Conservation (phyloP, 768 basidiomycete species). For the Auricularia cornea region DNA sequence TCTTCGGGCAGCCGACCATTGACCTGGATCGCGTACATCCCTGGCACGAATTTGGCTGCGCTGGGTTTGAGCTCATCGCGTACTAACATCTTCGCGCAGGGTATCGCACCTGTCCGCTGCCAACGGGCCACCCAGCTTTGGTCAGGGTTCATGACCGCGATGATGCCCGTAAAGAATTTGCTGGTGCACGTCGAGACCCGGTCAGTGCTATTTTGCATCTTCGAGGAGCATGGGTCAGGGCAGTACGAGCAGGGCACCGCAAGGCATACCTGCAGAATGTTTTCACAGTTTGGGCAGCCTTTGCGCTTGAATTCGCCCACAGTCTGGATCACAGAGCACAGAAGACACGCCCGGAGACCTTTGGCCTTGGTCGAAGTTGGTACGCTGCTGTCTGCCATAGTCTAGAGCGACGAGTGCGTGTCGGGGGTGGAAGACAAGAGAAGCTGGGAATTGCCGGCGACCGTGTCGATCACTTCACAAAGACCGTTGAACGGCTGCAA, state of each 20-base stretch:
- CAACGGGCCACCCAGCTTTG: slow-evolving; percentile 93
- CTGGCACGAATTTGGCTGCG: slow-evolving; percentile 80
- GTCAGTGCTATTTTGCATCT: slow-evolving; percentile 88
- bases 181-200: slow-evolving; percentile 83
- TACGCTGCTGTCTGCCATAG: slow-evolving; percentile 21
- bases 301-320: slow-evolving; percentile 69
- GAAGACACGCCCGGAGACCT: slow-evolving; percentile 79
- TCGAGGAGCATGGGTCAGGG: neutral
- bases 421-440: no score
- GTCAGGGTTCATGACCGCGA: slow-evolving; percentile 78
- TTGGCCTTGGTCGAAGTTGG: slow-evolving; percentile 58
- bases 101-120: slow-evolving; percentile 73
- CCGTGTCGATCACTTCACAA: no score
- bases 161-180: slow-evolving; percentile 85
- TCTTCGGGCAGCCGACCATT: slow-evolving; percentile 80
- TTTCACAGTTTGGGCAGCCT: slow-evolving; percentile 98
- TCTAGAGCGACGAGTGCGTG: no score
- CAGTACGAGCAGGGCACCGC: no score
- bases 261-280: slow-evolving; percentile 88
- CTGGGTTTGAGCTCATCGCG: neutral
- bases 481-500: no score
- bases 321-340: slow-evolving; percentile 86
- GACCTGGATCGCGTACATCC: slow-evolving; percentile 90
- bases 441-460: no score
- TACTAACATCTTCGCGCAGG: slow-evolving; percentile 2